These are phyloP conservation scores for Geotrichum macrosporum DNA, from an alignment of 1,139 yeast genomes.

Conservation along the genomic window DNA sequence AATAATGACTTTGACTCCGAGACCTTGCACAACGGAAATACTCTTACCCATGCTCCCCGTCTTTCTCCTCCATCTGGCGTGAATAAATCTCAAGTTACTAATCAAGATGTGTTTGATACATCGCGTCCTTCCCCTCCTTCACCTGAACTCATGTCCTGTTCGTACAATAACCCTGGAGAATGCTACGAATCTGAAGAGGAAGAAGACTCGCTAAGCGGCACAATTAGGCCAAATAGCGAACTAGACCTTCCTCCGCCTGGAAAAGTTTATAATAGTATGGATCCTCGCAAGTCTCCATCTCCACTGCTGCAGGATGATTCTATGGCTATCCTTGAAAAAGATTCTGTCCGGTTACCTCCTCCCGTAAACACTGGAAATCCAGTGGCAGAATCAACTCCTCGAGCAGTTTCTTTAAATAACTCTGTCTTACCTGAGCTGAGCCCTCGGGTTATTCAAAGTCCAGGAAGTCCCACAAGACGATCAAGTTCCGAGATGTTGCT, in stretches of 20 bases:
- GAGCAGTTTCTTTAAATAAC: slow-evolving; percentile 10
- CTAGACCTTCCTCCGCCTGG: slow-evolving; percentile 18
- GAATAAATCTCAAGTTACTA: not conserved
- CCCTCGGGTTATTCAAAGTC: slow-evolving; percentile 3
- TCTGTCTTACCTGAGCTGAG: slow-evolving; percentile 14
- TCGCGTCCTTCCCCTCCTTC: slow-evolving; percentile 8
- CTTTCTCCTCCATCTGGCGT: slow-evolving; percentile 5
- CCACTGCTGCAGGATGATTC: slow-evolving; percentile 13
- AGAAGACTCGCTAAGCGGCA: slow-evolving; percentile 4
- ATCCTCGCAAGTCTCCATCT: slow-evolving; percentile 18
- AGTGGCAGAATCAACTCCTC: slow-evolving; percentile 13
- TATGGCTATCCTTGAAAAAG: slow-evolving; percentile 1
- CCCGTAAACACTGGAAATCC: not conserved
- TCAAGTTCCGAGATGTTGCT: slow-evolving; percentile 6
- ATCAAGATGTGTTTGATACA: not conserved
- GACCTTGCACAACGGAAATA: not conserved
- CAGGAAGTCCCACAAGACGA: slow-evolving; percentile 10
- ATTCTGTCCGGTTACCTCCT: slow-evolving; percentile 5
- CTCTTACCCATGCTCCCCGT: slow-evolving; percentile 1
- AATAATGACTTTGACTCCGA: slow-evolving; percentile 1
- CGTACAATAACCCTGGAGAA: slow-evolving; percentile 1
- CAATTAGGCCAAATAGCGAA: slow-evolving; percentile 11
- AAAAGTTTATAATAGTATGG: slow-evolving; percentile 7
- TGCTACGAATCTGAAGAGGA: slow-evolving; percentile 6
- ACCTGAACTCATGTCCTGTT: slow-evolving; percentile 10